phyloP scores from a whole-genome alignment of 805 yeast genomes.

The Cyberlindnera saturnus region DNA sequence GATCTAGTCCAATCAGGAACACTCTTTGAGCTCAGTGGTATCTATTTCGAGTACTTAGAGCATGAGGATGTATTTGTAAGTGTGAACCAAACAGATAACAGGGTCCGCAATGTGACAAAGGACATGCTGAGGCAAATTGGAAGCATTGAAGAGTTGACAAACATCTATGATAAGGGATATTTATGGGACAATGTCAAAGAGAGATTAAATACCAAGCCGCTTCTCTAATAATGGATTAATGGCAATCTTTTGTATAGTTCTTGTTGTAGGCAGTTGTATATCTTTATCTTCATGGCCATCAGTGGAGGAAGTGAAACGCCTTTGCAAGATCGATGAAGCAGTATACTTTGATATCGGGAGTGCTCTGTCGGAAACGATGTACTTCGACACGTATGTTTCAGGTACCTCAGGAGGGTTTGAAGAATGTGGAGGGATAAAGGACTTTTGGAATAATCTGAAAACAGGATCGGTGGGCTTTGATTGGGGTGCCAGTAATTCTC shows the following conservation, averaged over 20 bases:
- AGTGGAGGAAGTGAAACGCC: neutral
- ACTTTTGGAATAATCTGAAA: slow-evolving; percentile 8
- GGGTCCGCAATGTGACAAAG: slow-evolving; percentile 7
- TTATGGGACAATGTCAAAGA: slow-evolving; percentile 16
- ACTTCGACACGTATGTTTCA: neutral
- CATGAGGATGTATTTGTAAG: slow-evolving; percentile 20
- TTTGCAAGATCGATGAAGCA: slow-evolving; percentile 5
- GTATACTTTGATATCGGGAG: slow-evolving; percentile 6
- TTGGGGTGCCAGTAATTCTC: slow-evolving; percentile 1
- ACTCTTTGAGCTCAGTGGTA: slow-evolving; percentile 21
- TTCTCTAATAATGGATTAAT: slow-evolving; percentile 13
- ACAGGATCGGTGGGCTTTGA: slow-evolving; percentile 6
- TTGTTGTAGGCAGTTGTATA: neutral
- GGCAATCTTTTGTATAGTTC: slow-evolving; percentile 2
- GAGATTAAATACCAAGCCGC: slow-evolving; percentile 13
- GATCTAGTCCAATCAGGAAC: slow-evolving; percentile 38
- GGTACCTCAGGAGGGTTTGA: neutral
- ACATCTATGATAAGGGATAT: slow-evolving; percentile 20
- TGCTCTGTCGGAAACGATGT: slow-evolving; percentile 1
- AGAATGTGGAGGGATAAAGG: neutral
- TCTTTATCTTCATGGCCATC: neutral
- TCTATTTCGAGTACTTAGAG: slow-evolving; percentile 17
- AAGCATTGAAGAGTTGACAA: slow-evolving; percentile 11
- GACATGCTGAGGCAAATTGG: slow-evolving; percentile 2
- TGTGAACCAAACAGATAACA: slow-evolving; percentile 13